Percentiles rank a stretch among this genome's conserved stretches.
Conservation (phyloP, 2,329 filamentous ascomycete species). For the Clonostachys sp. region DNA sequence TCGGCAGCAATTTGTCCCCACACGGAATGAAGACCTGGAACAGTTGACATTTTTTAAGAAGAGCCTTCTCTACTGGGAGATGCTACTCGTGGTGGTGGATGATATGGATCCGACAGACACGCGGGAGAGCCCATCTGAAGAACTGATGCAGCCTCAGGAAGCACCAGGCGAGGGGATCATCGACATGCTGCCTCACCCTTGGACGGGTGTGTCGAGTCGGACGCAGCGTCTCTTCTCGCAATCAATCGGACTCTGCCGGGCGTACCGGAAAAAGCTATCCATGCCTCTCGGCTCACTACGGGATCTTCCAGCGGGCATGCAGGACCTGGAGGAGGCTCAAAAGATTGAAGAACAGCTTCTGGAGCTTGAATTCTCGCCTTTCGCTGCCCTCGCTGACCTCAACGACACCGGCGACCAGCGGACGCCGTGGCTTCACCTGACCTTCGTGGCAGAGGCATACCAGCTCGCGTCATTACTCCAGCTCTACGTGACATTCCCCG, state of each 20-base stretch:
- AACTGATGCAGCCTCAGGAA: constrained; percentile 3
- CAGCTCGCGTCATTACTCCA: constrained; percentile 27
- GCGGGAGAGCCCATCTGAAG: constrained; percentile 6
- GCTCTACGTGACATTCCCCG: constrained; percentile 31
- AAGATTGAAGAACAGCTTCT: constrained; percentile 25
- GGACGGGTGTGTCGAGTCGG: constrained; percentile 27
- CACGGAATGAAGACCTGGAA: constrained; percentile 13
- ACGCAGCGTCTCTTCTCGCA: constrained; percentile 24
- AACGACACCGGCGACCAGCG: constrained; percentile 18
- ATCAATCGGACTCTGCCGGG: constrained; percentile 26
- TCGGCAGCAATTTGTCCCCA: constrained; percentile 9
- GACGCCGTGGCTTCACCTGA: constrained; percentile 20
- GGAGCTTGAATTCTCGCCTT: constrained; percentile 16
- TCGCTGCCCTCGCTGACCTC: constrained; percentile 6
- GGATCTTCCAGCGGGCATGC: constrained; percentile 14
- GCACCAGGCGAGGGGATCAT: constrained; percentile 3
- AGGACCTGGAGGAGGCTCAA: constrained; percentile 24
- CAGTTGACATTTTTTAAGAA: constrained; percentile 28
- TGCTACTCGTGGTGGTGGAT: constrained; percentile 28
- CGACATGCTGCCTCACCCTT: constrained; percentile 21
- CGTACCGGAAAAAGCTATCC: constrained; percentile 18
- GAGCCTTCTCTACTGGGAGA: constrained; percentile 31
- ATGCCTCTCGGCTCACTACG: constrained; percentile 11
- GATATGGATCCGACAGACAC: constrained; percentile 7
- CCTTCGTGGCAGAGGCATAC: constrained; percentile 28